These are phyloP conservation scores for Phoma sp. DNA, from an alignment of 2,329 filamentous ascomycete genomes.

Conservation along the genomic window DNA sequence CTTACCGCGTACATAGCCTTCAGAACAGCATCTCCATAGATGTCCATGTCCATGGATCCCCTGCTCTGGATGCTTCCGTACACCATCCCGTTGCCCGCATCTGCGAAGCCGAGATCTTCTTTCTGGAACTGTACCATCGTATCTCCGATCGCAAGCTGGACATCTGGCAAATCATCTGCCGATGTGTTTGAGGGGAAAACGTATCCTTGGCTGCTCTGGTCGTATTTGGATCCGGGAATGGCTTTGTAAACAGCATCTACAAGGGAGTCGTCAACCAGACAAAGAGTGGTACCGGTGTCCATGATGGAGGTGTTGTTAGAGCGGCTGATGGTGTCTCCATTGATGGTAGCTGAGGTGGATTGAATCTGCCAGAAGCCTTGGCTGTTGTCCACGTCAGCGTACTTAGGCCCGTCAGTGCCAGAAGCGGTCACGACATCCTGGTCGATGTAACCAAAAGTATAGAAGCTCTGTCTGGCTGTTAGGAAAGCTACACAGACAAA, in stretches of 20 bases:
- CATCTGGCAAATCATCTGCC: constrained; percentile 18
- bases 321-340: constrained; percentile 41
- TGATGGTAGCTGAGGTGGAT: constrained; percentile 59
- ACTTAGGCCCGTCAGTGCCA: constrained; percentile 62
- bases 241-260: constrained; percentile 65
- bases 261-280: constrained; percentile 62
- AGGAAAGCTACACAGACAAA: neutral
- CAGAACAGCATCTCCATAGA: constrained; percentile 29
- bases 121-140: constrained; percentile 28
- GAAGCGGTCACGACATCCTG: constrained; percentile 46
- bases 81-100: constrained; percentile 28
- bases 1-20: constrained; percentile 35
- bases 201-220: constrained; percentile 59
- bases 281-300: constrained; percentile 72
- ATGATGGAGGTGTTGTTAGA: constrained; percentile 55
- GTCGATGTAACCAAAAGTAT: constrained; percentile 63
- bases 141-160: constrained; percentile 32
- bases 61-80: constrained; percentile 33
- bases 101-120: constrained; percentile 34
- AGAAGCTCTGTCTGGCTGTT: constrained; percentile 37
- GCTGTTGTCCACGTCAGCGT: constrained; percentile 60
- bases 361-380: constrained; percentile 69
- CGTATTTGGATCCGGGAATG: constrained; percentile 59
- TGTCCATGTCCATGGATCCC: constrained; percentile 31
- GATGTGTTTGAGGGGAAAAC: constrained; percentile 54